Percentiles rank a stretch among this genome's conserved stretches.
phyloP scores from a whole-genome alignment of 345 rosid species.

The Raphanus raphanistrum region DNA sequence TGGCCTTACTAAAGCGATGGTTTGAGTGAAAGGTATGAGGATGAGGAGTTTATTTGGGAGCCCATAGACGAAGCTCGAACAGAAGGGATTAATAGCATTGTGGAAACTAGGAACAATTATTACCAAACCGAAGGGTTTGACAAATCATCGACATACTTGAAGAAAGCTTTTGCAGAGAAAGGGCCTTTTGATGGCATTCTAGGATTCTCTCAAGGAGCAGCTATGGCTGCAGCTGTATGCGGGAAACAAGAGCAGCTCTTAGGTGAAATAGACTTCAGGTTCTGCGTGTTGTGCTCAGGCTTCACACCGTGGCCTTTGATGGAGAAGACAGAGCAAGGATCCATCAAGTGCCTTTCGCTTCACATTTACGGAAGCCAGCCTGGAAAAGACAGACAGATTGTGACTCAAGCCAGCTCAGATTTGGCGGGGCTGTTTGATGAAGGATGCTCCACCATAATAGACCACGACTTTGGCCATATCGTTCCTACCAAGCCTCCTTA shows the following conservation, averaged over 20 bases:
- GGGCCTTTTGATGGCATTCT: slow-evolving; percentile 97
- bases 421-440: slow-evolving; percentile 58
- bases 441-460: slow-evolving; percentile 57
- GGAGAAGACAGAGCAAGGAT: slow-evolving; percentile 37
- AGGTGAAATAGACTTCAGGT: slow-evolving; percentile 67
- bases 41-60: no score
- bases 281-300: slow-evolving; percentile 86
- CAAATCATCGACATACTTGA: slow-evolving; percentile 55
- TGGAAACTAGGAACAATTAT: no score
- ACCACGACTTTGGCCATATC: slow-evolving; percentile 87
- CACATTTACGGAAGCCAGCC: slow-evolving; percentile 72
- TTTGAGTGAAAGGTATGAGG: no score
- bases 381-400: slow-evolving; percentile 80
- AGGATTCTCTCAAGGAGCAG: slow-evolving; percentile 97
- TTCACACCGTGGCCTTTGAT: slow-evolving; percentile 44
- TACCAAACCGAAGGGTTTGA: slow-evolving; percentile 74
- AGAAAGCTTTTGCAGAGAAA: slow-evolving; percentile 43
- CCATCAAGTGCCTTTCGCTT: slow-evolving; percentile 75
- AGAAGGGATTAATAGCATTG: no score
- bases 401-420: slow-evolving; percentile 60
- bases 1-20: no score
- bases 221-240: slow-evolving; percentile 75
- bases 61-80: no score
- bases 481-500: slow-evolving; percentile 64
- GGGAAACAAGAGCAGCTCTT: slow-evolving; percentile 42